A percentile compares a stretch with the other conserved stretches of the same genome.
These are phyloP conservation scores for Cladosporium halotolerans DNA, from an alignment of 2,329 filamentous ascomycete species.

Conservation along the genomic window DNA sequence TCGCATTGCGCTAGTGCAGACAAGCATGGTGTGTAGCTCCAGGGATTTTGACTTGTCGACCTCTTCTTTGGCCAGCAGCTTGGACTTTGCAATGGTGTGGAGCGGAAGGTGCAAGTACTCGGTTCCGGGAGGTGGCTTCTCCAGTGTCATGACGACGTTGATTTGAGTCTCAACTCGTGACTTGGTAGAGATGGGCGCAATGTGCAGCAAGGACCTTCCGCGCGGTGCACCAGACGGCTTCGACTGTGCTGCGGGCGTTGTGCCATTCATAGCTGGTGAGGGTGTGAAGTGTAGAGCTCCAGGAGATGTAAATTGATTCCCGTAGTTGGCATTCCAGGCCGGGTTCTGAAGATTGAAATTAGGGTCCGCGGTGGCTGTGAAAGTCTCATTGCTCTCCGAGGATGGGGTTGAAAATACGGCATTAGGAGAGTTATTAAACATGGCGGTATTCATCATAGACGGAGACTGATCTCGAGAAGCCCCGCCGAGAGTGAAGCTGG, in stretches of 20 bases:
- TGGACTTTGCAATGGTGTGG: constrained; percentile 90
- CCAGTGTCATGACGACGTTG: constrained; percentile 73
- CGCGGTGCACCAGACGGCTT: constrained; percentile 4
- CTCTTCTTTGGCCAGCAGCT: constrained; percentile 72
- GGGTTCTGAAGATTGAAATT: constrained; percentile 24
- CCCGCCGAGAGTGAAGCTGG: constrained; percentile 26
- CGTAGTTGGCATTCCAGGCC: constrained; percentile 24
- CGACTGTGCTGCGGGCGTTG: constrained; percentile 17
- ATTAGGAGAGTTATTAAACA: constrained; percentile 28
- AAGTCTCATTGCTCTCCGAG: constrained; percentile 30
- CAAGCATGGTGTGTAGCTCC: constrained; percentile 72
- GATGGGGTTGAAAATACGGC: constrained; percentile 33
- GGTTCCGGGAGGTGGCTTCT: constrained; percentile 66
- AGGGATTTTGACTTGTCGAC: constrained; percentile 65
- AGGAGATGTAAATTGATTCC: constrained; percentile 27
- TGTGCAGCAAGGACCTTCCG: constrained; percentile 29
- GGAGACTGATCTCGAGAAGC: constrained; percentile 28
- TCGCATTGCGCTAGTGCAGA: constrained; percentile 89
- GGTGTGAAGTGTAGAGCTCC: constrained; percentile 29
- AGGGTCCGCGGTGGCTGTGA: constrained; percentile 24
- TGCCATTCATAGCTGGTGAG: constrained; percentile 28
- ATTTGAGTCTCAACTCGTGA: constrained; percentile 97
- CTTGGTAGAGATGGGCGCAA: constrained; percentile 48
- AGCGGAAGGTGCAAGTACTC: constrained; percentile 79
- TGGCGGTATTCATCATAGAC: constrained; percentile 19